Evolutionary conservation across 2,329 filamentous ascomycete genomes (phyloP).

Genomic region (Botrytis pseudocinerea): DNA sequence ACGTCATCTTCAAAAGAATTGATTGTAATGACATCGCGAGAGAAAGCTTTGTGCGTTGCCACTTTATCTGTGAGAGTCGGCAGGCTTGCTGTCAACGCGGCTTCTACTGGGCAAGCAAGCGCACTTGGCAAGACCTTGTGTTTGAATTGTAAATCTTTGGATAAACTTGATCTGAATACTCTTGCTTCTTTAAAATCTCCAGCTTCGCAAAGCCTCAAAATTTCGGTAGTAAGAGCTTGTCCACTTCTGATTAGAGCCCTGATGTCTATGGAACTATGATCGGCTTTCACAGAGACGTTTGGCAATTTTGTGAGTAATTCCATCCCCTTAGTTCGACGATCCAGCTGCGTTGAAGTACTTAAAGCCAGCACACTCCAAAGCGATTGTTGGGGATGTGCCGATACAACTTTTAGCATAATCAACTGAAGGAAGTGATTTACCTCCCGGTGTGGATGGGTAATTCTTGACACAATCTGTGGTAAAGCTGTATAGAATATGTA

Average conservation of each 20-base stretch:
- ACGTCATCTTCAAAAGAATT: conserved; percentile 82
- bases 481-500: conserved; percentile 81
- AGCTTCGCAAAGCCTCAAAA: conserved; percentile 77
- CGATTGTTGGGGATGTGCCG: conserved; percentile 84
- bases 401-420: conserved; percentile 85
- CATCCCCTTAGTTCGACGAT: conserved; percentile 59
- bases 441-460: conserved; percentile 77
- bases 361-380: conserved; percentile 90
- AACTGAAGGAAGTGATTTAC: conserved; percentile 75
- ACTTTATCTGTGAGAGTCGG: conserved; percentile 72
- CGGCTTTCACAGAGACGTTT: conserved; percentile 51
- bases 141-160: conserved; percentile 78
- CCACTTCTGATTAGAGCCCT: conserved; percentile 72
- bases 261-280: conserved; percentile 59
- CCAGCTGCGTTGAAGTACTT: conserved; percentile 74
- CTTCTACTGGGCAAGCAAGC: conserved; percentile 86
- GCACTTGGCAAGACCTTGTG: conserved; percentile 78
- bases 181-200: conserved; percentile 69
- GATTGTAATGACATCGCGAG: conserved; percentile 82
- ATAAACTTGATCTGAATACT: conserved; percentile 70
- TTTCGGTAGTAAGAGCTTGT: conserved; percentile 78
- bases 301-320: conserved; percentile 54
- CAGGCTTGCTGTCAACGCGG: conserved; percentile 77
- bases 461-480: conserved; percentile 92
- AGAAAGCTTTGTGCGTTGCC: conserved; percentile 81